Conservation (phyloP, 2,329 filamentous ascomycete genomes). For the Cladophialophora bantiana region DNA sequence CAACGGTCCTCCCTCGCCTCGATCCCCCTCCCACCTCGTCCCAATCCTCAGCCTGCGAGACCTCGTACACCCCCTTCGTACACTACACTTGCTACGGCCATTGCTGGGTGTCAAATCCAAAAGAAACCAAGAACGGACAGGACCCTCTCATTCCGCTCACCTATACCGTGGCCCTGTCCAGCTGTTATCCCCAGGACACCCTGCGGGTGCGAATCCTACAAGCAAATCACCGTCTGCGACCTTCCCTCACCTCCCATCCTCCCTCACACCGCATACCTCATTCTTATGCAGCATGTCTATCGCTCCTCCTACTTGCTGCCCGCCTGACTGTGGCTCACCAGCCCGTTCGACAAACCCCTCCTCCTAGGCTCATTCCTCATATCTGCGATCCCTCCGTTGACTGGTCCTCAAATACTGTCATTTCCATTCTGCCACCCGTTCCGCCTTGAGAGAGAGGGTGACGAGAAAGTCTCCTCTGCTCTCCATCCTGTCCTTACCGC, state of each 20-base stretch:
- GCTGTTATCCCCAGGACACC: conserved; percentile 1
- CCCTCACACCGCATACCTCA: conserved; percentile 24
- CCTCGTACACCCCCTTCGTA: conserved; percentile 15
- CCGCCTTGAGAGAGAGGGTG: conserved; percentile 26
- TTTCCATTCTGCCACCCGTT: conserved; percentile 19
- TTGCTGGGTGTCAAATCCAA: conserved; percentile 3
- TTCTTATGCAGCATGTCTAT: conserved; percentile 28
- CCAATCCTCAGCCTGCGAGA: neutral
- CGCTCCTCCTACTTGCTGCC: conserved; percentile 29
- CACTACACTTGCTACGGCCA: conserved; percentile 6
- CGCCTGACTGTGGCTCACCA: conserved; percentile 30
- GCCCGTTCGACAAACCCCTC: conserved; percentile 25
- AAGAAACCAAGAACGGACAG: conserved; percentile 5
- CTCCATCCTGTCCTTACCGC: conserved; percentile 39
- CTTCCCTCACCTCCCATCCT: conserved; percentile 15
- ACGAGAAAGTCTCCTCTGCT: conserved; percentile 15
- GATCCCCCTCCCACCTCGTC: conserved; percentile 1
- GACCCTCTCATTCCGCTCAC: conserved; percentile 10
- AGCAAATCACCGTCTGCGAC: conserved; percentile 6
- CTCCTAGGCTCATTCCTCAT: conserved; percentile 25
- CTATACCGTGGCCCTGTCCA: conserved; percentile 11
- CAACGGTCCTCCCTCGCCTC: neutral
- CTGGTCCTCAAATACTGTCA: conserved; percentile 27
- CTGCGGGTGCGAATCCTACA: conserved; percentile 14
- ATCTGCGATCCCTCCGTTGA: conserved; percentile 28